Conservation (phyloP, 75 land plant species). For the Azolla pinnata region DNA sequence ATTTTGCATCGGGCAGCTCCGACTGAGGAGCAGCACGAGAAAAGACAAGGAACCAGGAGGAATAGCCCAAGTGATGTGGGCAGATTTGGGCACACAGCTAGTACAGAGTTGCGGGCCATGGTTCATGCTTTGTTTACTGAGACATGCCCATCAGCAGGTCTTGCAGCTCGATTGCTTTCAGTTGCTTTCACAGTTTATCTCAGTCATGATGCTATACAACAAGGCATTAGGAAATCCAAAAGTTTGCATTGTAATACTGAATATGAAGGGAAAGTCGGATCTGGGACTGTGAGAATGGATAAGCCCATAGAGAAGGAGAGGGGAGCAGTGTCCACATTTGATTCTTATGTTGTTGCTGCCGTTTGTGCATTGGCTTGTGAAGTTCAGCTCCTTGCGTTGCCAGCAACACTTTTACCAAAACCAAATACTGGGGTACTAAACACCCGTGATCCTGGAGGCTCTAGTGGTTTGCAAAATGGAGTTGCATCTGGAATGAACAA, state of each 20-base stretch:
- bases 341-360: slow-evolving; percentile 84
- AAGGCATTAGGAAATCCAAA: slow-evolving; percentile 40
- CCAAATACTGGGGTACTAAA: neutral
- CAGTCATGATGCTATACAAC: slow-evolving; percentile 73
- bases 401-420: slow-evolving; percentile 19
- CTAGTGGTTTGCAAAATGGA: slow-evolving; percentile 30
- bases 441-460: slow-evolving; percentile 24
- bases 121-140: slow-evolving; percentile 76
- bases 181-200: slow-evolving; percentile 80
- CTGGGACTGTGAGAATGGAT: too few relatives aligned
- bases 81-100: slow-evolving; percentile 47
- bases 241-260: neutral
- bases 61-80: slow-evolving; percentile 25
- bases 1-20: slow-evolving; percentile 78
- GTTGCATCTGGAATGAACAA: slow-evolving; percentile 47
- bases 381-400: slow-evolving; percentile 64
- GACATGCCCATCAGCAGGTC: slow-evolving; percentile 62
- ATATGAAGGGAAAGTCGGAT: too few relatives aligned
- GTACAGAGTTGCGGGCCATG: slow-evolving; percentile 82
- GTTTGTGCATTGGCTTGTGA: slow-evolving; percentile 91
- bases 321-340: slow-evolving; percentile 82
- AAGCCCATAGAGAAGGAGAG: slow-evolving; percentile 49
- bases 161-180: slow-evolving; percentile 75
- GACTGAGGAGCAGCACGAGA: slow-evolving; percentile 24
- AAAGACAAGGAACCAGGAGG: slow-evolving; percentile 24